Evolutionary conservation across 1,284 basidiomycete genomes (phyloP).

Genomic region (Leccinum pallidistipes): DNA sequence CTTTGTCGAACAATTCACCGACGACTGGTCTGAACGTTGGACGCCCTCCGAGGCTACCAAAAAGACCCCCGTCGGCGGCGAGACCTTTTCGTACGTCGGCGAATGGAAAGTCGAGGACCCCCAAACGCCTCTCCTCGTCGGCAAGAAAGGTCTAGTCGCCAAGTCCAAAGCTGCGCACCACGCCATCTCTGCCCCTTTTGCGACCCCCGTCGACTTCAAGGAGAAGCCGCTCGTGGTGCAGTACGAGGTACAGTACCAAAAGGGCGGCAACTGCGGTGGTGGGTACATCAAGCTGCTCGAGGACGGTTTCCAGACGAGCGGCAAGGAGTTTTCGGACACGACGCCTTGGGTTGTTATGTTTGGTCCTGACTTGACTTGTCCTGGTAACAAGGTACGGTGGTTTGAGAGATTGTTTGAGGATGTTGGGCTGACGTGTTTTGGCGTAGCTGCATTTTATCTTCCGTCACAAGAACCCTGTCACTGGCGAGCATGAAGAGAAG

Average conservation of each 20-base stretch:
- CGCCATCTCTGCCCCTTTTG: slow-evolving; percentile 94
- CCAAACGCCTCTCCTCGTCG: slow-evolving; percentile 66
- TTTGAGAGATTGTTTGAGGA: background rate
- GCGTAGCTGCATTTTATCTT: slow-evolving; percentile 93
- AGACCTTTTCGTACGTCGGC: slow-evolving; percentile 96
- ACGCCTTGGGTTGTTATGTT: slow-evolving; percentile 99
- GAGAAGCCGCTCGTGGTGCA: slow-evolving; percentile 93
- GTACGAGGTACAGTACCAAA: slow-evolving; percentile 99
- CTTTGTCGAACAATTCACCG: slow-evolving; percentile 97
- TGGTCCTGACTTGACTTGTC: slow-evolving; percentile 86
- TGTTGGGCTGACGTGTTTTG: slow-evolving; percentile 4
- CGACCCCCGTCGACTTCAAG: slow-evolving; percentile 77
- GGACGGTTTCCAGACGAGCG: slow-evolving; percentile 87
- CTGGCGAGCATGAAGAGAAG: slow-evolving; percentile 95
- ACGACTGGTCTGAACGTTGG: slow-evolving; percentile 92
- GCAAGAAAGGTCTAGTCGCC: slow-evolving; percentile 88
- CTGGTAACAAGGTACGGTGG: slow-evolving; percentile 72
- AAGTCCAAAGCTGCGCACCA: slow-evolving; percentile 94
- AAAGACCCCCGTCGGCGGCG: slow-evolving; percentile 91
- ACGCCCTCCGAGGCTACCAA: slow-evolving; percentile 96
- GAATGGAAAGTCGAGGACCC: slow-evolving; percentile 97
- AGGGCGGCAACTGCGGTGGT: slow-evolving; percentile 98
- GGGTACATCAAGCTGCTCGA: slow-evolving; percentile 98
- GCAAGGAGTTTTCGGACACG: slow-evolving; percentile 94
- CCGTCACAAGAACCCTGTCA: slow-evolving; percentile 91